Evolutionary conservation across 2,329 filamentous ascomycete genomes (phyloP), one percentile per base, ranked within the genome.

Genomic region (Incumbomyces lentus): DNA sequence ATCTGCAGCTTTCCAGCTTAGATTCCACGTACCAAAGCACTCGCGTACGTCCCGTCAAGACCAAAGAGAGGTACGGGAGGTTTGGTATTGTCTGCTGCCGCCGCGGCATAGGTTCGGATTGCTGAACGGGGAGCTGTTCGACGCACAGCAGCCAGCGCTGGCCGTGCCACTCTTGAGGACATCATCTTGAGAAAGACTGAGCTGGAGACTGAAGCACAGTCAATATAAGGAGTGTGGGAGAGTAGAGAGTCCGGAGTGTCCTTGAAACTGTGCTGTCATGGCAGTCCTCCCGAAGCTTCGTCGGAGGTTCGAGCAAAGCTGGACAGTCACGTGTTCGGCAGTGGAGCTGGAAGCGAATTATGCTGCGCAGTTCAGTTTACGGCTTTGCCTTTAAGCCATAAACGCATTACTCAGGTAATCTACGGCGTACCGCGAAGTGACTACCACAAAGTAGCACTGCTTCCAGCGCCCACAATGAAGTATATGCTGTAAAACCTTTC

Each of bases 21-120:
- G 18, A 26, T 17, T 44, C 16, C 13, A 16, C 86, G 68, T 90
- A 98, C 92, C 82, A 98, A 78, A 74, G 92, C 92, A 73, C 84
- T 88, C 68, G 92, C 92, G 74, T 98, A 98, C 67, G 90, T 96
- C 70, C 92, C 92, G 71, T 96, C 92, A 65, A 98, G 74, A 61
- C 92, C 92, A 72, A 87, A 98, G 64, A 98, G 79, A 61, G 89
- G 79, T 65, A 95, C 76, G 59, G 92, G 92, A 61, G 90, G 81
- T 76, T 86, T 89, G 68, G 80, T 71, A 52, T 82, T 79, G 17
- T 31, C 46, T 18, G 49, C 22, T 14, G 44, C 22, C 66, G 79
- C 72, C 62, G 75, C 67, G 61, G 87, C 87, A 71, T 87, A 95
- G 68, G 78, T 79, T 68, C 89, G 83, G 69, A 79, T 71, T 62